Evolutionary conservation across 2,329 filamentous ascomycete species (phyloP).

Genomic region (Fusarium sp.): DNA sequence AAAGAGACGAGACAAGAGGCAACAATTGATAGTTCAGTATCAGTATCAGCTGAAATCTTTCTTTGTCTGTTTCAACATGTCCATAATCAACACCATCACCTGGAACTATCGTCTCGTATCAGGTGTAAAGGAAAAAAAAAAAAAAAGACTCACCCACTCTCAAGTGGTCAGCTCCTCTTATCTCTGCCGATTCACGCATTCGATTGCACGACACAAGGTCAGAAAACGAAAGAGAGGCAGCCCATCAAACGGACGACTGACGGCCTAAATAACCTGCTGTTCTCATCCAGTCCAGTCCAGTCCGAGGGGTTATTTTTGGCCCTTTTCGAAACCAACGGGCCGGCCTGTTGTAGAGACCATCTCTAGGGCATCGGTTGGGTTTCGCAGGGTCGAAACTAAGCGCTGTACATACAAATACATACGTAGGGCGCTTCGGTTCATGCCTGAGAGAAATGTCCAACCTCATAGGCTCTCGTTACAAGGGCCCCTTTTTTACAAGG

Average conservation of each 20-base stretch:
- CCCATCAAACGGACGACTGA: slow-evolving; percentile 4
- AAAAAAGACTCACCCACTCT: neutral
- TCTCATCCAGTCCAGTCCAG: neutral
- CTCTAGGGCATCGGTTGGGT: neutral
- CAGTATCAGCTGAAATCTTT: neutral
- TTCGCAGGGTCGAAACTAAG: neutral
- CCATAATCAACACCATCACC: neutral
- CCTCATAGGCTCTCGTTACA: neutral
- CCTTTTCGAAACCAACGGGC: neutral
- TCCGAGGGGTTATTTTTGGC: neutral
- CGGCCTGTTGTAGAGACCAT: neutral
- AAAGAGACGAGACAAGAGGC: slow-evolving; percentile 3
- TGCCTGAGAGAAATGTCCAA: neutral
- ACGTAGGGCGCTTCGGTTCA: neutral
- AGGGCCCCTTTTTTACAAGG: too few relatives aligned
- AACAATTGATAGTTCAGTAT: neutral
- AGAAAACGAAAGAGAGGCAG: slow-evolving; percentile 25
- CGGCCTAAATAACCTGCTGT: slow-evolving; percentile 9
- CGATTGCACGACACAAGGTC: neutral
- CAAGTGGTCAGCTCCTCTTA: neutral
- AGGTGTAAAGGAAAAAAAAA: neutral
- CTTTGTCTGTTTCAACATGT: neutral
- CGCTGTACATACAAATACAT: neutral
- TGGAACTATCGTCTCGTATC: neutral
- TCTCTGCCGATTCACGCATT: neutral